phyloP scores from a whole-genome alignment of 768 basidiomycete genomes.

The Kwoniella mangroviensis region DNA sequence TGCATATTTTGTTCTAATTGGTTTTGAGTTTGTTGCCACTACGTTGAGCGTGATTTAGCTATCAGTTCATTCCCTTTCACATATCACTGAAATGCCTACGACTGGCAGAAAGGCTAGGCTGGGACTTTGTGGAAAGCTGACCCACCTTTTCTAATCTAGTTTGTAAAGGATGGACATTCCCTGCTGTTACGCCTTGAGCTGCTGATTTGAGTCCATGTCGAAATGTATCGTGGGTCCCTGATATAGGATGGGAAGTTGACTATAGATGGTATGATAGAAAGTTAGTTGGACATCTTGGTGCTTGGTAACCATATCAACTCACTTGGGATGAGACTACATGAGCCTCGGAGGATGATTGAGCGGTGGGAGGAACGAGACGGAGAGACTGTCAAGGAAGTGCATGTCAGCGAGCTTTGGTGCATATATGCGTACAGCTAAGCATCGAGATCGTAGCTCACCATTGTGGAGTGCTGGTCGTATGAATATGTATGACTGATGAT shows the following conservation, averaged over 20 bases:
- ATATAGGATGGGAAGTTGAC: constrained; percentile 59
- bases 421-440: background rate
- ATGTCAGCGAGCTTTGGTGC: constrained; percentile 3
- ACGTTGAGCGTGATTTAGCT: background rate
- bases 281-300: background rate
- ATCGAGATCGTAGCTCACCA: constrained; percentile 16
- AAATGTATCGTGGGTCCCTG: constrained; percentile 87
- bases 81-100: background rate
- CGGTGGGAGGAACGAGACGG: constrained; percentile 36
- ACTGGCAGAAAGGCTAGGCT: background rate
- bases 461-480: background rate
- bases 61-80: background rate
- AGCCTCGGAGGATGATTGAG: constrained; percentile 34
- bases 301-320: constrained; percentile 5
- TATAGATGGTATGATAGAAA: constrained; percentile 5
- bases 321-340: constrained; percentile 51
- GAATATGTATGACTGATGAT: background rate
- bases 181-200: constrained; percentile 71
- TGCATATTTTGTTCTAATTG: constrained; percentile 81
- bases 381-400: constrained; percentile 22
- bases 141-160: constrained; percentile 77
- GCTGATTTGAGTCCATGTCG: constrained; percentile 81
- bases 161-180: constrained; percentile 64
- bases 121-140: constrained; percentile 6
- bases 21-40: constrained; percentile 97